A percentile compares a stretch with the other conserved stretches of the same genome.
Conservation (phyloP, 495 filamentous ascomycete genomes). For the Apodospora peruviana region DNA sequence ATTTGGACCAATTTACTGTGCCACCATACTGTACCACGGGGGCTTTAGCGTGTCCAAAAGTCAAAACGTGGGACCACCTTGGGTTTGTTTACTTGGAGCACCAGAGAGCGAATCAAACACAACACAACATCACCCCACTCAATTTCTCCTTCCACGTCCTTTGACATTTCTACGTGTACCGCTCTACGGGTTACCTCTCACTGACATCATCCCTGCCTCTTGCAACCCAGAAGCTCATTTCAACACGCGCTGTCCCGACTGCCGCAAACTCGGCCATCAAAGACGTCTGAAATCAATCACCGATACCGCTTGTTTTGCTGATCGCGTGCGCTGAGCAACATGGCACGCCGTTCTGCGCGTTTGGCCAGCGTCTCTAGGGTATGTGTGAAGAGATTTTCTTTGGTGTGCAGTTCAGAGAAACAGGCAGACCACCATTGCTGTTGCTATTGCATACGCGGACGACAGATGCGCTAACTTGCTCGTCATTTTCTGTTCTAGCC, state of each 20-base stretch:
- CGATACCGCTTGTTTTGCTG: no score
- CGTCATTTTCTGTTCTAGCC: conserved; percentile 14
- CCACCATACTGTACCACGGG: neutral
- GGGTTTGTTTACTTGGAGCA: conserved; percentile 28
- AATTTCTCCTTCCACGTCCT: conserved; percentile 10
- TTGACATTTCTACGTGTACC: no score
- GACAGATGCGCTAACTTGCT: neutral
- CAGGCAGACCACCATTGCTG: neutral
- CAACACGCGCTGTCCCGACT: conserved; percentile 15
- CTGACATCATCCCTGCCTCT: conserved; percentile 21
- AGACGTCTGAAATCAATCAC: no score
- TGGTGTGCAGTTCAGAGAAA: neutral
- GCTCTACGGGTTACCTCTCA: no score
- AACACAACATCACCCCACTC: conserved; percentile 18
- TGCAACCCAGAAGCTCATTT: conserved; percentile 6
- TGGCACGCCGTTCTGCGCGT: conserved; percentile 46
- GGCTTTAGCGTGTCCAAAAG: neutral
- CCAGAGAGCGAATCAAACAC: conserved; percentile 21
- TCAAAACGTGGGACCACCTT: neutral
- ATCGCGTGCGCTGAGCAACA: conserved; percentile 10
- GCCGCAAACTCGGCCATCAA: no score
- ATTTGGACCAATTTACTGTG: conserved; percentile 1
- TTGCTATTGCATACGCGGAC: neutral
- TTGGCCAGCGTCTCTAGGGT: conserved; percentile 41
- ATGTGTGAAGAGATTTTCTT: conserved; percentile 14